Percentiles rank a stretch among this genome's conserved stretches.
These are phyloP conservation scores for Skeletonema costatum DNA, from an alignment of 108 stramenopile genomes.

Conservation along the genomic window DNA sequence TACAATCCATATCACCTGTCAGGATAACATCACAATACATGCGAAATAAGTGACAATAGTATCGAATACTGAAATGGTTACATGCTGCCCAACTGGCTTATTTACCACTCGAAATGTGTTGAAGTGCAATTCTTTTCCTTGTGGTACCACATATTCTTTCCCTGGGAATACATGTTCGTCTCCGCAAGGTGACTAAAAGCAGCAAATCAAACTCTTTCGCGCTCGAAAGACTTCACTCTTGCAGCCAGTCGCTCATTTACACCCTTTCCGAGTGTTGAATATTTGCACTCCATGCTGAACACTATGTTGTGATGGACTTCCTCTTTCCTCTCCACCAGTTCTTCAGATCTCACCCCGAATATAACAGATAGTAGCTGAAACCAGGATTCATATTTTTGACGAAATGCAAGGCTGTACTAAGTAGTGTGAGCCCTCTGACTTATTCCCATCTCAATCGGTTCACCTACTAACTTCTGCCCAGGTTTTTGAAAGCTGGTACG, in stretches of 20 bases:
- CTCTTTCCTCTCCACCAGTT: constrained; percentile 27
- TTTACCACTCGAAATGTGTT: too few relatives aligned
- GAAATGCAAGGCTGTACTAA: constrained; percentile 85
- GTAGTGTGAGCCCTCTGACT: constrained; percentile 85
- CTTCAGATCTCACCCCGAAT: constrained; percentile 39
- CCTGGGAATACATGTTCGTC: too few relatives aligned
- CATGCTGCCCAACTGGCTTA: too few relatives aligned
- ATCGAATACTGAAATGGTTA: too few relatives aligned
- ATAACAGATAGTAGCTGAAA: constrained; percentile 32
- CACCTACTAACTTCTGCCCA: constrained; percentile 79
- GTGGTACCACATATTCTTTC: too few relatives aligned
- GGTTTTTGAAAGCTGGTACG: too few relatives aligned
- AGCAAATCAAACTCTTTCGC: too few relatives aligned
- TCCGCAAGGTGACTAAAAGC: too few relatives aligned
- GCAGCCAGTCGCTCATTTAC: neutral
- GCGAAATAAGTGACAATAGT: too few relatives aligned
- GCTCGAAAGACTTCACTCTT: neutral
- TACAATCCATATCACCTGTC: too few relatives aligned
- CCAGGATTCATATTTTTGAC: constrained; percentile 78
- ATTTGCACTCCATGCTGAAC: constrained; percentile 40
- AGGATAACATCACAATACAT: too few relatives aligned
- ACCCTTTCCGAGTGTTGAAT: constrained; percentile 1
- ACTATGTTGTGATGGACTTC: constrained; percentile 37
- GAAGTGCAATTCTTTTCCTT: too few relatives aligned
- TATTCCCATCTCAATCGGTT: constrained; percentile 87